Conservation (phyloP, 352 stramenopile genomes). For the Phytophthora ramorum region DNA sequence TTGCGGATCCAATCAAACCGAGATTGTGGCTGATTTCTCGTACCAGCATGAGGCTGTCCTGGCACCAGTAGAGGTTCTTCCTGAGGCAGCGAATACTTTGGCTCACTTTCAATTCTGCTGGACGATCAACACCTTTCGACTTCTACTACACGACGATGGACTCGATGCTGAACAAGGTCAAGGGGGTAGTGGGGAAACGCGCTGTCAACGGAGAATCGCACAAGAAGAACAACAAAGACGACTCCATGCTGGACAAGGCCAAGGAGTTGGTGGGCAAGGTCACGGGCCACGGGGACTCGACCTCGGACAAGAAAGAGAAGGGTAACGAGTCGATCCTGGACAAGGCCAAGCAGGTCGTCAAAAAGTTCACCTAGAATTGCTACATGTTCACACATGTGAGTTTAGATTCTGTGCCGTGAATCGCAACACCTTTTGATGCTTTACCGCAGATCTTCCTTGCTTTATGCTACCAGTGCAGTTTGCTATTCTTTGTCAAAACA, state of each 20-base stretch:
- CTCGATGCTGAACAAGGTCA: conserved; percentile 38
- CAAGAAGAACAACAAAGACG: conserved; percentile 15
- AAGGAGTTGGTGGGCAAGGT: conserved; percentile 31
- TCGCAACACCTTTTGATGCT: background rate
- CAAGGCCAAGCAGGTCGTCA: conserved; percentile 27
- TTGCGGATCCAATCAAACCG: conserved; percentile 21
- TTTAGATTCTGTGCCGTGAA: background rate
- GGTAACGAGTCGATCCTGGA: conserved; percentile 35
- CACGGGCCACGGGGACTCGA: conserved; percentile 25
- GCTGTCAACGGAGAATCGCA: conserved; percentile 6
- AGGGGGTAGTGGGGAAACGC: conserved; percentile 26
- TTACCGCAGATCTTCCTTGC: no score
- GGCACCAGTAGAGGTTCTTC: conserved; percentile 1
- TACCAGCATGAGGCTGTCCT: conserved; percentile 11
- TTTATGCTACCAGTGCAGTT: no score
- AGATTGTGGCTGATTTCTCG: conserved; percentile 31
- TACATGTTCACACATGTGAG: background rate
- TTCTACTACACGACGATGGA: conserved; percentile 21
- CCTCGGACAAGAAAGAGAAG: conserved; percentile 14
- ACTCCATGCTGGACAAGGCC: conserved; percentile 28
- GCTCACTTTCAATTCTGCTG: conserved; percentile 27
- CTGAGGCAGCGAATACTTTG: background rate
- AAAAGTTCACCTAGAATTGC: conserved; percentile 24
- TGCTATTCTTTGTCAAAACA: no score
- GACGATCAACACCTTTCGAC: conserved; percentile 3